Evolutionary conservation across 345 rosid species (phyloP), one percentile per base, ranked within the genome.

Genomic region (Hevea brasiliensis): DNA sequence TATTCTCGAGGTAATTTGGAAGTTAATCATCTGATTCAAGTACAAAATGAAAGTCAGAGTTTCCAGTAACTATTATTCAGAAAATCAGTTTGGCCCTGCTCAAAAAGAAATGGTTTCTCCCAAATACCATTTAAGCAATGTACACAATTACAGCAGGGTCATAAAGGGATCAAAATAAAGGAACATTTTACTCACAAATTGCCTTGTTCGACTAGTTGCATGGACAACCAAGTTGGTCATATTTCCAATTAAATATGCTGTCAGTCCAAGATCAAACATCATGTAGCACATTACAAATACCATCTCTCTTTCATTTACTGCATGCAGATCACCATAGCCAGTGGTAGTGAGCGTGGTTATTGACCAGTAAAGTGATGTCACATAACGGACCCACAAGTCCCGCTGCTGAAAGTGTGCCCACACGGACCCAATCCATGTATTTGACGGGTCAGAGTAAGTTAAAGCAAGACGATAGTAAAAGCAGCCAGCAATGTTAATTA

Each of bases 171-270:
- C 24, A 35, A 32, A 61, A 48, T 27, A 18, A 27, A 0, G n/a
- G 8, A 44, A 55, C 27, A 50, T 24, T 56, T 50, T 53, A 91
- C 98, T 94, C 69, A 94, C 98, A 61, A 90, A 94, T 74, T 79
- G 77, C 76, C 98, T 85, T 0, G 98, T 94, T 66, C 96, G 94
- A 61, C 82, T 76, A 41, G 98, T 88, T 4, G 80, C 90, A 29
- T 94, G 97, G 83, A 91, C 94, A 12, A 94, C 89, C 83, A 94
- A 74, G 80, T 85, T 91, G 84, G 91, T 91, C 94, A 94, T 94
- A 53, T 91, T 94, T 72, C 97, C 98, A 61, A 94, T 86, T 60
- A 94, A 77, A 75, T 94, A 94, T 0, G 97, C 72, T 2, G 85
- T 84, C 17, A 94, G 79, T 60, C 94, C 98, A 51, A 94, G 88